Percentiles rank a stretch among this genome's conserved stretches.
Evolutionary conservation across 345 rosid species (phyloP).

Genomic region (Salix suchowensis): DNA sequence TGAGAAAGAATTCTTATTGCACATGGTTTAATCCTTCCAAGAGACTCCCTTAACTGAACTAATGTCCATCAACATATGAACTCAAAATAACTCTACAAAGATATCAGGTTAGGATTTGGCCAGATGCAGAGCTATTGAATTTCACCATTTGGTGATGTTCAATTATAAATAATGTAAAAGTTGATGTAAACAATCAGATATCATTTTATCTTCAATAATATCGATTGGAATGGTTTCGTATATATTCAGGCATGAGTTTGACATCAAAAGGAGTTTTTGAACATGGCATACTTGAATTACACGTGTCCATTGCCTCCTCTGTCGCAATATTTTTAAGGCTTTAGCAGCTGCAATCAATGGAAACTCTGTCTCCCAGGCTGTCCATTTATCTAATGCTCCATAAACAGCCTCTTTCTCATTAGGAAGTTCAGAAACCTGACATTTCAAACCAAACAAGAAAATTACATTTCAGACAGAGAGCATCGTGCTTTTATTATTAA

Average conservation of each 20-base stretch:
- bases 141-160: not conserved
- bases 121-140: not conserved
- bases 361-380: conserved; percentile 84
- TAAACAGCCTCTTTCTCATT: conserved; percentile 77
- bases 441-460: conserved; percentile 12
- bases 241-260: not conserved
- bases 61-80: not conserved
- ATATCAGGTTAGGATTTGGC: not conserved
- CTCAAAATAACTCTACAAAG: not conserved
- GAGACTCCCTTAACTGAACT: not conserved
- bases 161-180: not conserved
- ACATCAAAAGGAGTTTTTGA: too few relatives aligned
- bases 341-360: conserved; percentile 73
- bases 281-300: conserved; percentile 67
- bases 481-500: too few relatives aligned
- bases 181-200: not conserved
- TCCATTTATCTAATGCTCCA: conserved; percentile 79
- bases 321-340: conserved; percentile 57
- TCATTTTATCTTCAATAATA: not conserved
- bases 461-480: not conserved
- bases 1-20: not conserved
- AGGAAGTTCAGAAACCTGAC: conserved; percentile 71
- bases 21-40: not conserved
- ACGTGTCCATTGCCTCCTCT: conserved; percentile 68
- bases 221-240: not conserved